Evolutionary conservation across 73 alveolate species (phyloP).

Genomic region (Blepharisma japonicum): DNA sequence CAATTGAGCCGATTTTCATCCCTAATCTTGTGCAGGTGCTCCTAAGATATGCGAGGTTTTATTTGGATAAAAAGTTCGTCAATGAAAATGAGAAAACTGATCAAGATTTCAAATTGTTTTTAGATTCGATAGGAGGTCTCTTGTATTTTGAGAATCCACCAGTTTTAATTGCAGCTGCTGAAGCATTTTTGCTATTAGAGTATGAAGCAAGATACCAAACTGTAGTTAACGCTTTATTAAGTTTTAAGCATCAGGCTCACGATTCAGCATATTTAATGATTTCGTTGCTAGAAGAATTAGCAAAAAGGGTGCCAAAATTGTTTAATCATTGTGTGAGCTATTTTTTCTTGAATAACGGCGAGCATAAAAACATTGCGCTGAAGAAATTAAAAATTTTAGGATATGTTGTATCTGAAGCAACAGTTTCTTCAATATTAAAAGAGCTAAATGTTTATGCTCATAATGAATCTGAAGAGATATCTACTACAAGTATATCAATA

Average conservation of each 20-base stretch:
- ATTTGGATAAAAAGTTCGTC: constrained; percentile 13
- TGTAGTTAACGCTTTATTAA: neutral
- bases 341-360: neutral
- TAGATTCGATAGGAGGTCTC: neutral
- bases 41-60: constrained; percentile 11
- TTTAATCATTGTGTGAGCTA: neutral
- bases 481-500: neutral
- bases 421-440: neutral
- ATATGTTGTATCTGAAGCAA: neutral
- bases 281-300: neutral
- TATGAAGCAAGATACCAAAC: neutral
- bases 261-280: neutral
- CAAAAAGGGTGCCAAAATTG: neutral
- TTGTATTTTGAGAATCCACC: neutral
- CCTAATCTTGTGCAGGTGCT: constrained; percentile 4
- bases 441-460: neutral
- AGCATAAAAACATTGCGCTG: neutral
- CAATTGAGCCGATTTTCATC: neutral
- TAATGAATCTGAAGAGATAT: neutral
- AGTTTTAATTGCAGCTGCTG: constrained; percentile 8
- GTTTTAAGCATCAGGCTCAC: neutral
- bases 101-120: neutral
- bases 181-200: neutral
- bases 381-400: neutral
- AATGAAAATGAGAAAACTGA: neutral